Base-by-base conservation (phyloP, 176 grass and related monocot species). In the Rhipidocladum racemiflorum region DNA sequence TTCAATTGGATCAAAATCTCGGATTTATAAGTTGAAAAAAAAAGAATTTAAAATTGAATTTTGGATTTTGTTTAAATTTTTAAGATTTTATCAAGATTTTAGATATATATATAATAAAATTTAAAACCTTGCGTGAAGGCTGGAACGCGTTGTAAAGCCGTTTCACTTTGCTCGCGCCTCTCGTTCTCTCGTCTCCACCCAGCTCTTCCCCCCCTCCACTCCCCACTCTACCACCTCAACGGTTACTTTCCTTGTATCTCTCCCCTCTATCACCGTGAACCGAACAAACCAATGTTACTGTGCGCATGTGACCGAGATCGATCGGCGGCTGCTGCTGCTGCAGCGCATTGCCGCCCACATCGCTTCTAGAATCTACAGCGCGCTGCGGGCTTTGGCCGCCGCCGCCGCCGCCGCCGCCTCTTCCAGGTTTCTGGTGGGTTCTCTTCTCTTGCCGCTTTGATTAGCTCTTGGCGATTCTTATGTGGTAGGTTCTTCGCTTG, bases 221-320 rank as follows among this genome's bases (percentile, higher is more conserved):
- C 9, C 36, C 24, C 10, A 18, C 30, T 44, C 63, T 61, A 21
- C 65, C 72, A 21, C 65, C 70, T 54, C 39, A 74, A 38, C 65
- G 51, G 65, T 50, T 46, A 73, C 25, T 51, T 50, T 18, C 53
- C 44, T 72, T 13, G 1, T 69, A 24, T 21, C n/a, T 30, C 53
- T 44, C 13, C 23, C 21, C 14, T 61, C 43, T 6, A 16, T 24
- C 81, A 25, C 51, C 64, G 59, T 60, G 36, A 85, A 78, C 43
- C 69, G 40, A 85, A 64, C 67, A 65, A 86, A 71, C 28, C 46
- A 1, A 17, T 21, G 67, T 6, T 17, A 57, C 56, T 43, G 67
- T 72, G 84, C 32, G 45, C 84, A 79, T 50, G 76, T 86, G 84
- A 68, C 21, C 54, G 21, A 29, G 27, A 70, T 78, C 64, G 63